A percentile compares a stretch with the other conserved stretches of the same genome.
Conservation (phyloP, 1,284 basidiomycete species). For the Moniliella sp. region DNA sequence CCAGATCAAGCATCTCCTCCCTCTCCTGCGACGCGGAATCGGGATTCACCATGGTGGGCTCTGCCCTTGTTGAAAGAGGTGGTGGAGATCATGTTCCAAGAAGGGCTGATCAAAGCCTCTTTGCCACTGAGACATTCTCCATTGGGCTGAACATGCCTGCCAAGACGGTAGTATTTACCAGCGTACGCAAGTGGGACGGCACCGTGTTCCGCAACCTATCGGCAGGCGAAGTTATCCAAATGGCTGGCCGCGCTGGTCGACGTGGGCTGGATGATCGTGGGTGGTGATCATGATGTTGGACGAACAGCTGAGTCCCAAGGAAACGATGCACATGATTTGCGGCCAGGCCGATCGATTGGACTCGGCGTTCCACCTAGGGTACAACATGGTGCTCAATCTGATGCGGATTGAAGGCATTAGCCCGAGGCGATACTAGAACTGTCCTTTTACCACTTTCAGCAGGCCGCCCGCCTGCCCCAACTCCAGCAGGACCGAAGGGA, state of each 20-base stretch:
- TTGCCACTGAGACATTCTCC: slow-evolving; percentile 96
- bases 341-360: slow-evolving; percentile 90
- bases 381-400: slow-evolving; percentile 97
- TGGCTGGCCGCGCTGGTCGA: slow-evolving; percentile 93
- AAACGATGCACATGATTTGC: slow-evolving; percentile 92
- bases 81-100: slow-evolving; percentile 96
- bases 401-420: slow-evolving; percentile 97
- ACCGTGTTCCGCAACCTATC: slow-evolving; percentile 68
- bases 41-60: slow-evolving; percentile 91
- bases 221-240: slow-evolving; percentile 43
- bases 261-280: slow-evolving; percentile 94
- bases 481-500: slow-evolving; percentile 61
- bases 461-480: slow-evolving; percentile 62
- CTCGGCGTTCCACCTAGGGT: slow-evolving; percentile 93
- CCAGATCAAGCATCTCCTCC: slow-evolving; percentile 79
- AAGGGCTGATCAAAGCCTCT: slow-evolving; percentile 97
- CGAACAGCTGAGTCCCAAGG: slow-evolving; percentile 77
- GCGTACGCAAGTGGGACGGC: slow-evolving; percentile 86
- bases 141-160: slow-evolving; percentile 99
- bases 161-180: slow-evolving; percentile 93
- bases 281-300: slow-evolving; percentile 99
- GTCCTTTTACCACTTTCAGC: slow-evolving; percentile 97
- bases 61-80: slow-evolving; percentile 95
- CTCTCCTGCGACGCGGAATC: slow-evolving; percentile 78
- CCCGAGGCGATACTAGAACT: slow-evolving; percentile 94